Percentiles rank a stretch among this genome's conserved stretches.
These are phyloP conservation scores for Aspergillus hortae DNA, from an alignment of 2,329 filamentous ascomycete genomes.

Conservation along the genomic window DNA sequence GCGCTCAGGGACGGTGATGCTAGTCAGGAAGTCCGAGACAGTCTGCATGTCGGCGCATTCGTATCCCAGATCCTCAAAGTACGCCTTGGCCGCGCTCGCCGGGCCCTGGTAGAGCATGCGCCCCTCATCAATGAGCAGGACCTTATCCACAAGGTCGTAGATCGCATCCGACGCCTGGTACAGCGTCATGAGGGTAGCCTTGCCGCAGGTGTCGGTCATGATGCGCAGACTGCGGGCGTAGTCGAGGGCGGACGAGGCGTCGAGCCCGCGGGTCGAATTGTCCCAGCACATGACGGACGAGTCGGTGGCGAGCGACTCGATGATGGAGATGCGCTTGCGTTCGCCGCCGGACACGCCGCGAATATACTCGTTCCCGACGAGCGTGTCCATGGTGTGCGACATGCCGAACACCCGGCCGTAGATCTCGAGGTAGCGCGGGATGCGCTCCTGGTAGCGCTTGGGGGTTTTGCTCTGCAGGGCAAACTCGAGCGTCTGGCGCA, in stretches of 20 bases:
- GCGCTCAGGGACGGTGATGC: constrained; percentile 66
- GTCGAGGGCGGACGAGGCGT: constrained; percentile 69
- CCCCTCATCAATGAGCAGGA: constrained; percentile 68
- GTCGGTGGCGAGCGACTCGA: constrained; percentile 67
- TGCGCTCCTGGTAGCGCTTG: constrained; percentile 57
- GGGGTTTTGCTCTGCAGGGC: constrained; percentile 67
- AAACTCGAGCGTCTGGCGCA: constrained; percentile 70
- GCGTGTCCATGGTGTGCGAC: constrained; percentile 64
- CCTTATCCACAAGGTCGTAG: constrained; percentile 69
- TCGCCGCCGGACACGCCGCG: constrained; percentile 71
- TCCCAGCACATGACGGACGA: constrained; percentile 70
- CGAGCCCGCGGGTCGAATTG: constrained; percentile 69
- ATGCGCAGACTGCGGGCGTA: constrained; percentile 63
- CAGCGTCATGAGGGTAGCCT: constrained; percentile 63
- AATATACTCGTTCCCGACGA: constrained; percentile 53
- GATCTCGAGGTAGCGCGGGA: constrained; percentile 62
- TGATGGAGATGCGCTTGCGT: constrained; percentile 70
- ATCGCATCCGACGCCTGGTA: constrained; percentile 66
- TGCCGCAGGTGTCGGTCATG: constrained; percentile 68
- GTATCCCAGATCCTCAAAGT: constrained; percentile 62
- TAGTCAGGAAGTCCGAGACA: constrained; percentile 69
- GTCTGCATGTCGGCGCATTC: constrained; percentile 57
- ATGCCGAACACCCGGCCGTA: constrained; percentile 72
- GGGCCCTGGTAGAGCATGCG: constrained; percentile 61
- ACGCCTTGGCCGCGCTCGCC: constrained; percentile 53